Conservation (phyloP, 345 rosid genomes). For the Aquilaria malaccensis region DNA sequence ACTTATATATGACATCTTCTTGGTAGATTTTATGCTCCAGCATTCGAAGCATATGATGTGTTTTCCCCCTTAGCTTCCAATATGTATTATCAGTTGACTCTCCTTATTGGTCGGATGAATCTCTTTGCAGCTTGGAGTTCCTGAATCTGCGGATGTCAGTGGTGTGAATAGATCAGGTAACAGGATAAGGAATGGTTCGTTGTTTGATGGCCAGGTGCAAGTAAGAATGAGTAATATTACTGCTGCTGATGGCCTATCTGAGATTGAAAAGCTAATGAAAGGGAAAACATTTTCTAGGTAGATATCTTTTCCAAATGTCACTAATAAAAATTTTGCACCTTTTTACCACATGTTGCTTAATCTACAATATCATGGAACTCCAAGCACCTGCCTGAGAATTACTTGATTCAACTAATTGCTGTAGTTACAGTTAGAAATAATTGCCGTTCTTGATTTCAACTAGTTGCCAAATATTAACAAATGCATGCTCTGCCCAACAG, state of each 20-base stretch:
- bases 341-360: no score
- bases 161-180: conserved; percentile 29
- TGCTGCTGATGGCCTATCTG: conserved; percentile 35
- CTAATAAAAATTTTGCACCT: no score
- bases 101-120: background rate
- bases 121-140: conserved; percentile 2
- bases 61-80: no score
- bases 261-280: conserved; percentile 65
- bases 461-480: no score
- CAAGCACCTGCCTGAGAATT: no score
- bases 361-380: no score
- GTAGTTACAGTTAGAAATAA: no score
- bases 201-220: conserved; percentile 21
- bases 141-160: conserved; percentile 21
- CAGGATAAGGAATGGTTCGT: conserved; percentile 17
- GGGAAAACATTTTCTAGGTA: conserved; percentile 62
- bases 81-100: background rate
- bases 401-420: no score
- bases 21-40: background rate
- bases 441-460: no score
- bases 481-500: no score
- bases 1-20: background rate
- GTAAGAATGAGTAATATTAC: conserved; percentile 15
- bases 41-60: background rate
- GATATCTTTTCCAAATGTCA: background rate